A percentile compares a stretch with the other conserved stretches of the same genome.
These are phyloP conservation scores for Suhomyces bokatorum DNA, from an alignment of 1,139 yeast species.

Conservation along the genomic window DNA sequence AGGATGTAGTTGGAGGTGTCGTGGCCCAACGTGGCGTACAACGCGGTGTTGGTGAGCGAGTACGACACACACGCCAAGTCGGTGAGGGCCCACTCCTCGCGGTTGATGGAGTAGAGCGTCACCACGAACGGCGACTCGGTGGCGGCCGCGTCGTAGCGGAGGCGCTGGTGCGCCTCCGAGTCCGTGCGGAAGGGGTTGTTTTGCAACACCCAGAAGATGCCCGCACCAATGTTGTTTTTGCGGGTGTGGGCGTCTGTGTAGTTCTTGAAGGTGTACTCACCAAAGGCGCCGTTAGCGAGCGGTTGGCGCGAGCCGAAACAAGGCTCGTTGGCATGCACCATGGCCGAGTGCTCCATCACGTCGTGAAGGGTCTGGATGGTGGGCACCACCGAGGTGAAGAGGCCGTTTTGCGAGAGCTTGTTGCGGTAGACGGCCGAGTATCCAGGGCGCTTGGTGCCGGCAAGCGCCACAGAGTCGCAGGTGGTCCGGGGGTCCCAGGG, in stretches of 20 bases:
- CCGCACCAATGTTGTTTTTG: constrained; percentile 60
- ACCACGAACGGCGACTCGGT: constrained; percentile 45
- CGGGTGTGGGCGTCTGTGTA: constrained; percentile 44
- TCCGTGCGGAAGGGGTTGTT: constrained; percentile 41
- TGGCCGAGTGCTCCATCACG: constrained; percentile 45
- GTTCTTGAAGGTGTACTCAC: constrained; percentile 49
- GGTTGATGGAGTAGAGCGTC: constrained; percentile 56
- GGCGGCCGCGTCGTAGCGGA: constrained; percentile 23
- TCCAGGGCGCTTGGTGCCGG: constrained; percentile 49
- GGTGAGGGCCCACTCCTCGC: constrained; percentile 61
- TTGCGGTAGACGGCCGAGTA: constrained; percentile 58
- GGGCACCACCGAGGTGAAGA: constrained; percentile 50
- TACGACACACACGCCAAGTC: constrained; percentile 58
- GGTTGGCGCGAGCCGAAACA: constrained; percentile 55
- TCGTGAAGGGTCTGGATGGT: constrained; percentile 50
- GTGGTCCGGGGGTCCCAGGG: constrained; percentile 16
- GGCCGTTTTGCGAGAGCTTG: constrained; percentile 32
- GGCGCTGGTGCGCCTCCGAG: constrained; percentile 28
- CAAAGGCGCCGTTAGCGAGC: constrained; percentile 41
- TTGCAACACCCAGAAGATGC: constrained; percentile 54
- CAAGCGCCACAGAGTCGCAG: constrained; percentile 36
- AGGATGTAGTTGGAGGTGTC: constrained; percentile 59
- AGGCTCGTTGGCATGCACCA: constrained; percentile 35
- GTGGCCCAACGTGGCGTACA: constrained; percentile 66
- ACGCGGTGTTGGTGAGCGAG: constrained; percentile 55